A percentile compares a stretch with the other conserved stretches of the same genome.
phyloP scores from a whole-genome alignment of 805 yeast species.

The Komagataella populi region DNA sequence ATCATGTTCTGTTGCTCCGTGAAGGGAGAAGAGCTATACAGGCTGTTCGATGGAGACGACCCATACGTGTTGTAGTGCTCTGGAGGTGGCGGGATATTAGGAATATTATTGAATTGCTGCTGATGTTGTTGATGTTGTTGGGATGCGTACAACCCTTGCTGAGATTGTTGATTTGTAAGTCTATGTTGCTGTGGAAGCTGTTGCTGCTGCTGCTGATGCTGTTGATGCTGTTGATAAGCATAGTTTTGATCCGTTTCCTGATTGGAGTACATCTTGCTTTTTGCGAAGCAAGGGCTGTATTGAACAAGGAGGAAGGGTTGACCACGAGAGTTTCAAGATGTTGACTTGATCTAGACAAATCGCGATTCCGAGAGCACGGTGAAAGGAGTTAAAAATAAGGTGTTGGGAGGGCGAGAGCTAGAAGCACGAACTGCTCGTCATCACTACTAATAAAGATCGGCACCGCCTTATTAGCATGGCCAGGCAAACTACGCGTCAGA shows the following conservation, averaged over 20 bases:
- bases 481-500: no score
- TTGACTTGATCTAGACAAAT: background rate
- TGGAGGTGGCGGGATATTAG: constrained; percentile 7
- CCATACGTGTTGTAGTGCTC: constrained; percentile 1
- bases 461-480: background rate
- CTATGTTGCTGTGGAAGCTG: constrained; percentile 14
- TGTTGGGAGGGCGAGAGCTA: background rate
- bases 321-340: background rate
- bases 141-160: background rate
- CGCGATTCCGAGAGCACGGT: background rate
- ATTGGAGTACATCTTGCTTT: constrained; percentile 2
- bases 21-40: constrained; percentile 2
- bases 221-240: constrained; percentile 2
- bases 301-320: background rate
- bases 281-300: background rate
- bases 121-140: constrained; percentile 16
- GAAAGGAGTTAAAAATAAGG: background rate
- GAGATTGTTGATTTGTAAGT: background rate
- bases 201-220: constrained; percentile 15
- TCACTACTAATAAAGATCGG: background rate
- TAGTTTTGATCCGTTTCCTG: constrained; percentile 1
- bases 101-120: constrained; percentile 13
- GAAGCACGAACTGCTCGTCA: background rate
- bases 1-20: constrained; percentile 5
- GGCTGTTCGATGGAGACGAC: constrained; percentile 4